Percentiles rank a stretch among this genome's conserved stretches.
Conservation (phyloP, 2,329 filamentous ascomycete genomes). For the Diplodia intermedia region DNA sequence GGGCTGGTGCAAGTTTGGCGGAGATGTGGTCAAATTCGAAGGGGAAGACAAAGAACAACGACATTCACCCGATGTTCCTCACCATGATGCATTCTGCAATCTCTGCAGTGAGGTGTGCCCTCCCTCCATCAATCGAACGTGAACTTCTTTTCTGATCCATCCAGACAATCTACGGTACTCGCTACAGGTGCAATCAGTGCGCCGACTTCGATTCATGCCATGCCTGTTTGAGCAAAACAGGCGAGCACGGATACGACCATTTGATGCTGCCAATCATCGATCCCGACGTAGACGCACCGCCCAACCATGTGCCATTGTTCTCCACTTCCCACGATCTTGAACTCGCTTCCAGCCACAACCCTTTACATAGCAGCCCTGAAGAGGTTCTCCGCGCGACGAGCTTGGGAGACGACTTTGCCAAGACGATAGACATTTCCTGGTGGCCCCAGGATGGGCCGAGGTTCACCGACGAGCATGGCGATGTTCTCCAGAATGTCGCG, state of each 20-base stretch:
- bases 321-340: neutral
- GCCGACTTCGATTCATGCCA: neutral
- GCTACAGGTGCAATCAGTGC: neutral
- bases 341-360: neutral
- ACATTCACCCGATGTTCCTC: neutral
- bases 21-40: neutral
- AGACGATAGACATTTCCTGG: neutral
- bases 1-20: neutral
- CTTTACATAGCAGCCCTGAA: neutral
- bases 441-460: neutral
- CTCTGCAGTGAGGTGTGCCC: neutral
- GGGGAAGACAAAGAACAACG: neutral
- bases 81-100: slow-evolving; percentile 1
- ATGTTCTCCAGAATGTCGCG: neutral
- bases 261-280: neutral
- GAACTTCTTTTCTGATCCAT: neutral
- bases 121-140: neutral
- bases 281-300: neutral
- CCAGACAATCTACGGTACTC: neutral
- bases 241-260: neutral
- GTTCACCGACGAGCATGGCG: neutral
- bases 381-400: neutral
- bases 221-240: neutral
- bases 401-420: neutral
- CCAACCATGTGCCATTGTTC: neutral